These are phyloP conservation scores for Fusarium penzigii DNA, from an alignment of 2,329 filamentous ascomycete species.

Conservation along the genomic window DNA sequence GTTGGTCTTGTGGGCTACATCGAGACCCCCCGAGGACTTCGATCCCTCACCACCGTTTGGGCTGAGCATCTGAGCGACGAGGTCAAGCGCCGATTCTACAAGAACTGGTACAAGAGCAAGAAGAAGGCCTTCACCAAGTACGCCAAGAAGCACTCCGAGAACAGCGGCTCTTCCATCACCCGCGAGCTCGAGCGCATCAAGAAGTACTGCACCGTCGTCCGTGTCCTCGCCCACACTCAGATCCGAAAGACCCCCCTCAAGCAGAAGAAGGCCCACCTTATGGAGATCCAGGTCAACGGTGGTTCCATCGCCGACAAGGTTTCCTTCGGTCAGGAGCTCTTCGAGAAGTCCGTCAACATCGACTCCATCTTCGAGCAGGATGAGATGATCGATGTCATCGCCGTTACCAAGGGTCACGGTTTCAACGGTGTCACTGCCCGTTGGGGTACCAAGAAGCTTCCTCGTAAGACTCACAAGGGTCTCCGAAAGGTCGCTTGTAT, in stretches of 20 bases:
- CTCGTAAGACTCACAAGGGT: conserved; percentile 99
- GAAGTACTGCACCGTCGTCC: conserved; percentile 99
- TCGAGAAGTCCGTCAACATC: conserved; percentile 98
- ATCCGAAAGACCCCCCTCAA: conserved; percentile 99
- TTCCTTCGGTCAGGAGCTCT: conserved; percentile 89
- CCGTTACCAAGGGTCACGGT: conserved; percentile 99
- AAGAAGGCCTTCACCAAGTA: conserved; percentile 99
- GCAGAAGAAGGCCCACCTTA: conserved; percentile 99
- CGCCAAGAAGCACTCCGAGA: conserved; percentile 99
- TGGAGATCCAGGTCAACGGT: conserved; percentile 99
- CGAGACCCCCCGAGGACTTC: conserved; percentile 98
- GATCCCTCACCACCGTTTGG: conserved; percentile 99
- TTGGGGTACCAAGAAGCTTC: conserved; percentile 99
- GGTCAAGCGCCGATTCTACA: conserved; percentile 99
- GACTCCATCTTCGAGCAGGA: conserved; percentile 97
- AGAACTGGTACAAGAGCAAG: conserved; percentile 99
- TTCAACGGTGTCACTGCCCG: conserved; percentile 95
- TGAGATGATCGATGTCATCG: conserved; percentile 99
- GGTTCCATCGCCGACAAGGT: conserved; percentile 96
- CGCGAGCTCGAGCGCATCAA: conserved; percentile 99
- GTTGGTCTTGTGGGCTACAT: conserved; percentile 99
- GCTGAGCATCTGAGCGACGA: conserved; percentile 99
- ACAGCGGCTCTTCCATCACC: conserved; percentile 84
- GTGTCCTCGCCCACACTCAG: conserved; percentile 98
- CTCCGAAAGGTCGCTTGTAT: conserved; percentile 99